Percentiles rank a stretch among this genome's conserved stretches.
These are phyloP conservation scores for Aspergillus pseudoviridinutans DNA, from an alignment of 2,329 filamentous ascomycete genomes.

Conservation along the genomic window DNA sequence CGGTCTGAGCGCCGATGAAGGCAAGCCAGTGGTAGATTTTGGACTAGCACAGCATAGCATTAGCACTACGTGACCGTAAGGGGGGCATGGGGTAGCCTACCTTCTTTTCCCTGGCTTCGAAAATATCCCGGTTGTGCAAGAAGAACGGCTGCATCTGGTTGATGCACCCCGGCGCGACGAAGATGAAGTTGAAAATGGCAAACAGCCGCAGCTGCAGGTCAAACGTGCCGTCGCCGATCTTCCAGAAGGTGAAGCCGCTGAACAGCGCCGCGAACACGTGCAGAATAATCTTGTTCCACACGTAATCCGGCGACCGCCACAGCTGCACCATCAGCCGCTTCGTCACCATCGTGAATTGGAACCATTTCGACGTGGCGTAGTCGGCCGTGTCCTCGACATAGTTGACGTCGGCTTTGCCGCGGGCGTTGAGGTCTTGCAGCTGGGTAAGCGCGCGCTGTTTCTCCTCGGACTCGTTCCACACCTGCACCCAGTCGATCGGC, in stretches of 20 bases:
- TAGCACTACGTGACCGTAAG: neutral
- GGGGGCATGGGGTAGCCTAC: slow-evolving; percentile 5
- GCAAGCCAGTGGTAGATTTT: slow-evolving; percentile 60
- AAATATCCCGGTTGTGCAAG: slow-evolving; percentile 54
- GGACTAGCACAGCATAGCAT: slow-evolving; percentile 24
- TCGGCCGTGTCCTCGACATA: slow-evolving; percentile 32
- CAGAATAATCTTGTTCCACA: slow-evolving; percentile 48
- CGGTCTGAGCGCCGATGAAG: slow-evolving; percentile 52
- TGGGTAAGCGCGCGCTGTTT: slow-evolving; percentile 21
- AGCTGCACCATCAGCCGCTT: slow-evolving; percentile 30
- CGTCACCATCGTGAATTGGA: slow-evolving; percentile 36
- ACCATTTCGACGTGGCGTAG: slow-evolving; percentile 38
- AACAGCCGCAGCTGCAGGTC: slow-evolving; percentile 56
- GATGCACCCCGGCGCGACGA: slow-evolving; percentile 57
- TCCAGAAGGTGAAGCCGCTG: slow-evolving; percentile 62
- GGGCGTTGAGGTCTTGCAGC: slow-evolving; percentile 24
- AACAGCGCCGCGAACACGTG: slow-evolving; percentile 55
- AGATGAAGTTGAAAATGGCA: slow-evolving; percentile 61
- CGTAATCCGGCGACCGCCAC: slow-evolving; percentile 38
- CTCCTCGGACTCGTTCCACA: slow-evolving; percentile 30
- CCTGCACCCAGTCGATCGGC: slow-evolving; percentile 29
- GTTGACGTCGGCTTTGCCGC: slow-evolving; percentile 13
- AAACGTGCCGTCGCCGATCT: slow-evolving; percentile 49
- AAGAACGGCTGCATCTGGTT: slow-evolving; percentile 59
- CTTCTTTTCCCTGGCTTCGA: slow-evolving; percentile 57